Conservation (phyloP, 2,329 filamentous ascomycete genomes). For the Dactylellina leptospora region DNA sequence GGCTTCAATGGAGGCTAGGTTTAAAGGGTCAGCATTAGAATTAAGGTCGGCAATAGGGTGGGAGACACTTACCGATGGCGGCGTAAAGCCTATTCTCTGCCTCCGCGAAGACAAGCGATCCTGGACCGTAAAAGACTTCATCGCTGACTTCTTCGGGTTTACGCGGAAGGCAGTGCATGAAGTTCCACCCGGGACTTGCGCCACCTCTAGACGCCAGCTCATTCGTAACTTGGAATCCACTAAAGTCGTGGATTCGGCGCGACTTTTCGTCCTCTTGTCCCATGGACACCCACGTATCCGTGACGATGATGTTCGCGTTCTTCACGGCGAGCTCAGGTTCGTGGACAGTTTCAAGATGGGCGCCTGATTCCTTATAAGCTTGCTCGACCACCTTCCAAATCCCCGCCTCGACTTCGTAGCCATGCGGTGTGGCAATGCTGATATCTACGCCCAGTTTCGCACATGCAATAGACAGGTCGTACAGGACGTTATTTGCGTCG, state of each 20-base stretch:
- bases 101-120: conserved; percentile 89
- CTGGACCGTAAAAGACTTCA: conserved; percentile 88
- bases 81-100: conserved; percentile 95
- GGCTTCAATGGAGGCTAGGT: conserved; percentile 74
- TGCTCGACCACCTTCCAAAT: conserved; percentile 68
- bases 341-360: conserved; percentile 59
- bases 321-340: conserved; percentile 85
- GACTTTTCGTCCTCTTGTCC: conserved; percentile 87
- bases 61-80: conserved; percentile 68
- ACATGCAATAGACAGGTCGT: conserved; percentile 87
- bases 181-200: conserved; percentile 89
- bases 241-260: conserved; percentile 80
- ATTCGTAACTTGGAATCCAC: conserved; percentile 88
- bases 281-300: conserved; percentile 99
- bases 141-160: conserved; percentile 93
- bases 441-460: conserved; percentile 88
- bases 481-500: conserved; percentile 96
- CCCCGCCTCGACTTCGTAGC: conserved; percentile 78
- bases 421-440: conserved; percentile 82
- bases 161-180: conserved; percentile 96
- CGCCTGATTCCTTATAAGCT: conserved; percentile 42
- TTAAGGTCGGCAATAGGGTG: not conserved
- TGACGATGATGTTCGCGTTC: conserved; percentile 87
- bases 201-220: conserved; percentile 84
- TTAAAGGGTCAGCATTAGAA: not conserved